These are phyloP conservation scores for Tuber borchii DNA, from an alignment of 495 filamentous ascomycete species.

Conservation along the genomic window DNA sequence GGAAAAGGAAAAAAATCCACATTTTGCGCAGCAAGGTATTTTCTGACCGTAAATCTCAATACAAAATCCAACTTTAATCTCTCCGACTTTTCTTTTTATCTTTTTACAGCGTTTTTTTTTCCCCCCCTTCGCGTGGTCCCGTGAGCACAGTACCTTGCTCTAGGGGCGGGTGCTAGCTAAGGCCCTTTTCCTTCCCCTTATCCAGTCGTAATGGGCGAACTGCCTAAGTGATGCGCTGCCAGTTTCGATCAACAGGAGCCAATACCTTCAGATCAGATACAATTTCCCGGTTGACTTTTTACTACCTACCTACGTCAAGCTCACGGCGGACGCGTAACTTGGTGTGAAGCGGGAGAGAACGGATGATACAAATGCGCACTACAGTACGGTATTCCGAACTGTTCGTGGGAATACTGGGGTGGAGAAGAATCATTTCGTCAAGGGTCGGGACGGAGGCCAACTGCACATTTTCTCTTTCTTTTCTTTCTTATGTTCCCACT, in stretches of 20 bases:
- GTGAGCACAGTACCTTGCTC: not conserved
- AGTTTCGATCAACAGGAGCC: not conserved
- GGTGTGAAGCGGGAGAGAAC: not conserved
- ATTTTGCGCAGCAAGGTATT: not conserved
- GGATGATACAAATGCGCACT: not conserved
- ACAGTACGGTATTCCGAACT: not conserved
- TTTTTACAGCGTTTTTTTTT: not conserved
- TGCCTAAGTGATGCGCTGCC: not conserved
- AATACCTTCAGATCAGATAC: not conserved
- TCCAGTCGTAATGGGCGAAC: not conserved
- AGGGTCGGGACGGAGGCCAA: not conserved
- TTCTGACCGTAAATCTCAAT: not conserved
- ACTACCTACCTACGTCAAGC: not conserved
- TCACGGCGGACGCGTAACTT: not conserved
- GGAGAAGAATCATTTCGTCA: not conserved
- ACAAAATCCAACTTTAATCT: not conserved
- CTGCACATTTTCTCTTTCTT: not conserved
- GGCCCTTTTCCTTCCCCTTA: not conserved
- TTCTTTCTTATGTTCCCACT: too few species aligned
- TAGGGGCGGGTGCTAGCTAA: not conserved
- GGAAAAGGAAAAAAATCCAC: not conserved
- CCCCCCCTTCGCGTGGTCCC: not conserved
- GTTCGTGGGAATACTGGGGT: too few species aligned
- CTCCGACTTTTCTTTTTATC: not conserved
- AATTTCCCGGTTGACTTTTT: not conserved